These are phyloP conservation scores for Ceratobasidium sp. DNA, from an alignment of 1,284 basidiomycete species.

Conservation along the genomic window DNA sequence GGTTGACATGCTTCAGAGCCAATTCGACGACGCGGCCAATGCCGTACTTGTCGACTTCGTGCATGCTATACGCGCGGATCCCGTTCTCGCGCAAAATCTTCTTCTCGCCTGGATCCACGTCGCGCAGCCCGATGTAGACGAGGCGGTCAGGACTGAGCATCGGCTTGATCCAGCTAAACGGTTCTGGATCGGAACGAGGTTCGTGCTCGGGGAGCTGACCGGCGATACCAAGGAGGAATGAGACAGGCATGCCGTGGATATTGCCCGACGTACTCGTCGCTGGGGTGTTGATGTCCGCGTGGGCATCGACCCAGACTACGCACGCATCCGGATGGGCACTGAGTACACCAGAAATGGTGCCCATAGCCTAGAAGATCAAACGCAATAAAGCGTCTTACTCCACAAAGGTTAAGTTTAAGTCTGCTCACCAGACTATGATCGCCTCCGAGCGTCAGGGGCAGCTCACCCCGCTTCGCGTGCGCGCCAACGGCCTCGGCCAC, in stretches of 20 bases:
- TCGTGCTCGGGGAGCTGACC: slow-evolving; percentile 54
- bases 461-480: slow-evolving; percentile 77
- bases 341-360: slow-evolving; percentile 84
- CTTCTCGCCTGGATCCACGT: slow-evolving; percentile 92
- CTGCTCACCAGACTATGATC: slow-evolving; percentile 87
- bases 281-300: slow-evolving; percentile 94
- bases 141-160: slow-evolving; percentile 73
- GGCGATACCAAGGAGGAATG: slow-evolving; percentile 85
- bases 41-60: slow-evolving; percentile 96
- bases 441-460: slow-evolving; percentile 94
- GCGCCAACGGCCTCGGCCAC: slow-evolving; percentile 79
- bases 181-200: slow-evolving; percentile 50
- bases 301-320: slow-evolving; percentile 93
- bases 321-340: slow-evolving; percentile 68
- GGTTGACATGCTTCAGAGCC: slow-evolving; percentile 94
- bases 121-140: slow-evolving; percentile 95
- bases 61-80: slow-evolving; percentile 97
- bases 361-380: slow-evolving; percentile 73
- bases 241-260: slow-evolving; percentile 97
- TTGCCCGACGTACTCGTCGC: slow-evolving; percentile 90
- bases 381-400: background rate
- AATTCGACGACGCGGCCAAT: slow-evolving; percentile 95
- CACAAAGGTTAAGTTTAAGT: slow-evolving; percentile 17
- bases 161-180: slow-evolving; percentile 79
- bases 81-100: slow-evolving; percentile 83